A percentile compares a stretch with the other conserved stretches of the same genome.
phyloP scores from a whole-genome alignment of 2,329 filamentous ascomycete genomes.

The Alternaria consortialis region DNA sequence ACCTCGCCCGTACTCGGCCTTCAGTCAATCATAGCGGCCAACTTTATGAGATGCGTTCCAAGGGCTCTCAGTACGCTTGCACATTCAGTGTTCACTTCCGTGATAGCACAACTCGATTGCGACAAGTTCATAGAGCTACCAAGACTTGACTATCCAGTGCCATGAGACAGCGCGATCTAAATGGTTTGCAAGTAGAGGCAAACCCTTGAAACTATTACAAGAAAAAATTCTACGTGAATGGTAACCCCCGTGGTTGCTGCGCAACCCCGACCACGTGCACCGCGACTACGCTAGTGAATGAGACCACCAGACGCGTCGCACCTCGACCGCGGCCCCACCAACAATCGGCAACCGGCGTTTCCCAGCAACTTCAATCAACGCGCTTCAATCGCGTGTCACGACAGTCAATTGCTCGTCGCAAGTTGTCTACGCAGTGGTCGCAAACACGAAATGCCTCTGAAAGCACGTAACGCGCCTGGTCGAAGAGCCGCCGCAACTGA shows the following conservation, averaged over 20 bases:
- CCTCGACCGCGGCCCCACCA: background rate
- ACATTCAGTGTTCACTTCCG: too few species aligned
- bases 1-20: background rate
- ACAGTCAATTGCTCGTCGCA: background rate
- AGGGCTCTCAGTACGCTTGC: too few species aligned
- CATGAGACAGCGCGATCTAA: too few species aligned
- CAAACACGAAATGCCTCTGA: conserved; percentile 24
- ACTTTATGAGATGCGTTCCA: background rate
- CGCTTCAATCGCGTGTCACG: background rate
- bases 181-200: background rate
- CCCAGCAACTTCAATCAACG: background rate
- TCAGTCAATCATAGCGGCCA: background rate
- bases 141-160: too few species aligned
- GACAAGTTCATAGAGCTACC: too few species aligned
- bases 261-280: background rate
- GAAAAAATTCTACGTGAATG: background rate
- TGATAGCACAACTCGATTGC: too few species aligned
- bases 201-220: background rate
- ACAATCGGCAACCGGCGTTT: background rate
- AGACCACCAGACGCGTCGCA: background rate
- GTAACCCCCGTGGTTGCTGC: background rate
- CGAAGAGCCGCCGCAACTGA: conserved; percentile 19
- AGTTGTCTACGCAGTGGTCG: background rate
- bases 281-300: background rate
- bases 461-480: conserved; percentile 18